These are phyloP conservation scores for Citeromyces nyonsensis DNA, from an alignment of 805 yeast genomes.

Conservation along the genomic window DNA sequence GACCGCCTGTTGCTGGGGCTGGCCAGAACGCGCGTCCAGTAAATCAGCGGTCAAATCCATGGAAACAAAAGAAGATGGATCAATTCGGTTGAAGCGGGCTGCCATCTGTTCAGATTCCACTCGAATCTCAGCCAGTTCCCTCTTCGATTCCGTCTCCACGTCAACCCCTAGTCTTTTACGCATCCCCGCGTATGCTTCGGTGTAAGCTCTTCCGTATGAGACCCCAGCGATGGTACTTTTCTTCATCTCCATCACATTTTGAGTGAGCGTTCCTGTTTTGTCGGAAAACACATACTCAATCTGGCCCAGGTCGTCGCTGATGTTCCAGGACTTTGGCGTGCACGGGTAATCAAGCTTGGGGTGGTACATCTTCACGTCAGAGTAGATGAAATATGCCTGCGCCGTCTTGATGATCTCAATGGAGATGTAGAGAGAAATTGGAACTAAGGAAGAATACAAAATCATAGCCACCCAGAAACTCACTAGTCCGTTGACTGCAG, in stretches of 20 bases:
- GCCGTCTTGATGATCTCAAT: constrained; percentile 73
- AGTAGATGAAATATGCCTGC: constrained; percentile 67
- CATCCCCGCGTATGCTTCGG: constrained; percentile 72
- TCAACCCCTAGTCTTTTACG: constrained; percentile 68
- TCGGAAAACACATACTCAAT: constrained; percentile 76
- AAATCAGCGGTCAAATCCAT: constrained; percentile 45
- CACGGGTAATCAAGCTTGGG: constrained; percentile 63
- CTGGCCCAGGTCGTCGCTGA: constrained; percentile 77
- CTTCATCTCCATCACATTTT: constrained; percentile 75
- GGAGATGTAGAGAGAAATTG: constrained; percentile 70
- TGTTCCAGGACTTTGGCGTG: constrained; percentile 74
- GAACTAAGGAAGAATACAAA: constrained; percentile 66
- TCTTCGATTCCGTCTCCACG: constrained; percentile 41
- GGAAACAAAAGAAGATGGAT: constrained; percentile 38
- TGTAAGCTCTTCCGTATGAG: constrained; percentile 65
- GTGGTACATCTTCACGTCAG: constrained; percentile 62
- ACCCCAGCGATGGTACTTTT: constrained; percentile 65
- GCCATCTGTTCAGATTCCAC: constrained; percentile 50
- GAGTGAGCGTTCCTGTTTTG: constrained; percentile 76
- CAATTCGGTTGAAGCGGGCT: constrained; percentile 19
- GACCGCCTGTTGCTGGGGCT: constrained; percentile 35
- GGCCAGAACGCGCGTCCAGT: constrained; percentile 32
- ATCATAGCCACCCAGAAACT: constrained; percentile 65
- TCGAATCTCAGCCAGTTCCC: constrained; percentile 36
- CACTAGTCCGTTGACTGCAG: constrained; percentile 55